Evolutionary conservation across 208 protist species (phyloP), one percentile per base, ranked within the genome.

Genomic region (Leishmania turanica): DNA sequence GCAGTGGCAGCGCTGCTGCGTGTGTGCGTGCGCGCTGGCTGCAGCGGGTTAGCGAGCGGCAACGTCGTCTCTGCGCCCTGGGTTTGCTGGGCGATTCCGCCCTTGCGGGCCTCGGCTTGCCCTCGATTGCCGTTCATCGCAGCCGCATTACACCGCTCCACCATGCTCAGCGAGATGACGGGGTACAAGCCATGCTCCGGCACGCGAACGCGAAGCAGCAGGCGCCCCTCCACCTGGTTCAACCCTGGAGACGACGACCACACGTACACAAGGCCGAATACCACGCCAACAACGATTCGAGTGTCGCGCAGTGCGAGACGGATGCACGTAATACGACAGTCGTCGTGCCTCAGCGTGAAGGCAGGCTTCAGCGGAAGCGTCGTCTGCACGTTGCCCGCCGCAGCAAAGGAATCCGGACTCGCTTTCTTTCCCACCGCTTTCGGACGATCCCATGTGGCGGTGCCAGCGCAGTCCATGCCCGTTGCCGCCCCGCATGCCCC

Each of bases 181-280:
- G 93, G 91, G 79, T 93, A 93, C 17, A 84, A 64, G 42, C 87
- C 89, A 7, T 85, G 76, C 60, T 70, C 51, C 3, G 89, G 83
- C 40, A 92, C 89, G 54, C 77, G 83, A 66, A 96, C 65, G 47
- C 88, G 87, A 64, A 85, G 83, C 37, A 97, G 81, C 47, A 97
- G 80, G 27, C 83, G 87, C 11, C 93, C 93, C 56, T 91, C 87
- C 17, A 90, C 83, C 6, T 79, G 85, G 78, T 92, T 90, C 17
- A 95, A 40, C 9, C 90, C 93, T 0, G 93, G 93, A n/a, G 84
- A 58, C 3, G 91, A 77, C 31, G 89, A 81, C 92, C 93, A 97
- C 34, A 97, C 89, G 81, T 92, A 97, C 17, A 95, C 79, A 24
- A 88, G 80, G 0, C 93, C 93, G 7, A 82, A 86, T 27, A 84